Conservation (phyloP, 1,284 basidiomycete species). For the Microbotryum scabiosae region DNA sequence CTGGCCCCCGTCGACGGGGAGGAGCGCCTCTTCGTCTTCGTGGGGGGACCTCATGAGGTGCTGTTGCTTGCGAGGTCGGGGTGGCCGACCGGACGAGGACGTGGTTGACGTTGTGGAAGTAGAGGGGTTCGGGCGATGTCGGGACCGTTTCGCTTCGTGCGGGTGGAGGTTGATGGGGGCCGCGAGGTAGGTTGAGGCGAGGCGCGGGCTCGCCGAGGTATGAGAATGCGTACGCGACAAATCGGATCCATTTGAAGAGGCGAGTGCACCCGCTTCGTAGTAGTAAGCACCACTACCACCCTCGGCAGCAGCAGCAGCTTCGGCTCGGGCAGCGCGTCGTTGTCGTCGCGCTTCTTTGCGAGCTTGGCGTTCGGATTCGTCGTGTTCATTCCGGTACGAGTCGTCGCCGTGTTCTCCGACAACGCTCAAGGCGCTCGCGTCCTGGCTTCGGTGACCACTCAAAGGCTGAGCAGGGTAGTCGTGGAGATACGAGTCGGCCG, state of each 20-base stretch:
- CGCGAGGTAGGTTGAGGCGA: not conserved
- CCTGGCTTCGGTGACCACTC: not conserved
- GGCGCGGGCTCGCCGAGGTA: no score
- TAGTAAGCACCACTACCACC: no score
- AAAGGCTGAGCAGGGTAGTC: not conserved
- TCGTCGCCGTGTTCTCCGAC: not conserved
- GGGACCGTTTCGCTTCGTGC: not conserved
- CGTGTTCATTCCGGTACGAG: not conserved
- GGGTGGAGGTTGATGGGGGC: not conserved
- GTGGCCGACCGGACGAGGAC: not conserved
- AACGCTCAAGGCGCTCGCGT: no score
- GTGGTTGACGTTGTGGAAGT: conserved; percentile 8
- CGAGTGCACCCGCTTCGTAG: no score
- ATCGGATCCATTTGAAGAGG: no score
- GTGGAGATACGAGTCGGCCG: not conserved
- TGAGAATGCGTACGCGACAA: no score
- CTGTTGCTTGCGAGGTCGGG: not conserved
- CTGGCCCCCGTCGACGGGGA: not conserved
- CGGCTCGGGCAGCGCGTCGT: no score
- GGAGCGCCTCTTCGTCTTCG: not conserved
- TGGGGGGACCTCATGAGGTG: not conserved
- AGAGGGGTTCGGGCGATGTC: conserved; percentile 12
- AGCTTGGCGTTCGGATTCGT: no score
- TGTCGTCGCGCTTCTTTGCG: no score
- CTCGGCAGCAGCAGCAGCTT: no score